These are phyloP conservation scores for Coemansia javaensis DNA, from an alignment of 192 early-diverging fungal species.

Conservation along the genomic window DNA sequence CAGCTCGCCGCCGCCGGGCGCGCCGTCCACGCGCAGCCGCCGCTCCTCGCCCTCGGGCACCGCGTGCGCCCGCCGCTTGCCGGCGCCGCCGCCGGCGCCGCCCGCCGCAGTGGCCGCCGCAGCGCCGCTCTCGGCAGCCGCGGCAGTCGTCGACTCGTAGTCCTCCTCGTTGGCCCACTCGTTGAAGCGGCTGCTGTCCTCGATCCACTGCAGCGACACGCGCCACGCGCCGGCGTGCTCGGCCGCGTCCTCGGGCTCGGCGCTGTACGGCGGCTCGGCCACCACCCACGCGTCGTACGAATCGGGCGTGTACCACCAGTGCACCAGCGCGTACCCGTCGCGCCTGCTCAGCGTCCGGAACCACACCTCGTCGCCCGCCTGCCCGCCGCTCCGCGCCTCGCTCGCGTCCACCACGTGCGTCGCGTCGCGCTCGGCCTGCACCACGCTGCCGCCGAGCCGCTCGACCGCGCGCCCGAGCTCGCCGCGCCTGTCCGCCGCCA, in stretches of 20 bases:
- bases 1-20: constrained; percentile 5
- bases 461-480: constrained; percentile 8
- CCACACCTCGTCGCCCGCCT: constrained; percentile 29
- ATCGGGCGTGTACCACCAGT: constrained; percentile 81
- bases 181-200: constrained; percentile 66
- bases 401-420: constrained; percentile 25
- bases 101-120: no score
- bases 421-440: constrained; percentile 13
- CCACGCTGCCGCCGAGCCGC: constrained; percentile 20
- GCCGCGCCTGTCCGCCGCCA: constrained; percentile 11
- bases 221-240: constrained; percentile 66
- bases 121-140: no score
- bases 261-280: constrained; percentile 56
- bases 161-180: constrained; percentile 89
- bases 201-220: constrained; percentile 66
- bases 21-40: constrained; percentile 22
- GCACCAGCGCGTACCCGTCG: constrained; percentile 59
- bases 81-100: constrained; percentile 23
- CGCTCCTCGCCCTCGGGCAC: constrained; percentile 28
- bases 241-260: constrained; percentile 58
- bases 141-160: constrained; percentile 55
- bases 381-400: constrained; percentile 8
- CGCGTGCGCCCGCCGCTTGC: constrained; percentile 43
- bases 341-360: constrained; percentile 44
- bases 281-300: constrained; percentile 73